Conservation (phyloP, 352 stramenopile species). For the Paralagenidium karlingii region DNA sequence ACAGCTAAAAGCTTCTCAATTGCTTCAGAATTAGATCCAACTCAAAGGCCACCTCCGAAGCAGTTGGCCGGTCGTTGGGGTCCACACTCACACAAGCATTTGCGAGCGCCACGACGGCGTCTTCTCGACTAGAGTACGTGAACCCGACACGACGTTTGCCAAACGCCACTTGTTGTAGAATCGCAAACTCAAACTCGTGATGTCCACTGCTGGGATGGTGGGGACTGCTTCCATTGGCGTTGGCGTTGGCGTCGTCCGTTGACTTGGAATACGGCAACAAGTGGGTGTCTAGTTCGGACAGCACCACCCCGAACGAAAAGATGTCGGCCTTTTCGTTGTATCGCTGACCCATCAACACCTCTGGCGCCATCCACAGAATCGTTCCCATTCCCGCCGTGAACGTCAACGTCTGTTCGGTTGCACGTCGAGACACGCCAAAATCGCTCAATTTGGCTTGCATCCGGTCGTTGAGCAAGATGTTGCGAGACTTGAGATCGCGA, state of each 20-base stretch:
- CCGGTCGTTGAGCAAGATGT: slow-evolving; percentile 21
- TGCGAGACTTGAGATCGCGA: slow-evolving; percentile 26
- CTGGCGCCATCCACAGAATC: slow-evolving; percentile 7
- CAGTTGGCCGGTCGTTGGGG: slow-evolving; percentile 11
- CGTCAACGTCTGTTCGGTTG: slow-evolving; percentile 77
- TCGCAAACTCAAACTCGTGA: no score
- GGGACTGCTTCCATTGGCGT: no score
- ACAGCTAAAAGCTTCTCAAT: no score
- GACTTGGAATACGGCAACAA: slow-evolving; percentile 14
- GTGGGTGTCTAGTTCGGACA: slow-evolving; percentile 9
- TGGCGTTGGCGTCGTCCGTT: no score
- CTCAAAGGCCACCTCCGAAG: no score
- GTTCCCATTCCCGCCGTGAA: slow-evolving; percentile 41
- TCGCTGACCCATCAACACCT: slow-evolving; percentile 5
- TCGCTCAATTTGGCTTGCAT: slow-evolving; percentile 30
- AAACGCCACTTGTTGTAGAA: no score
- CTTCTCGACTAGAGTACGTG: no score
- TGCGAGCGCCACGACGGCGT: slow-evolving; percentile 6
- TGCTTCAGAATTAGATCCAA: no score
- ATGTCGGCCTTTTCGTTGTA: slow-evolving; percentile 9
- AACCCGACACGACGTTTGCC: no score
- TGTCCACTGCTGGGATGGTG: no score
- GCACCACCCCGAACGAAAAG: slow-evolving; percentile 8
- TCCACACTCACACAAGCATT: slow-evolving; percentile 12
- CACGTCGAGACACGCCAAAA: slow-evolving; percentile 55